Base-by-base conservation (phyloP, 2,329 filamentous ascomycete species). In the Colletotrichum acutatum region DNA sequence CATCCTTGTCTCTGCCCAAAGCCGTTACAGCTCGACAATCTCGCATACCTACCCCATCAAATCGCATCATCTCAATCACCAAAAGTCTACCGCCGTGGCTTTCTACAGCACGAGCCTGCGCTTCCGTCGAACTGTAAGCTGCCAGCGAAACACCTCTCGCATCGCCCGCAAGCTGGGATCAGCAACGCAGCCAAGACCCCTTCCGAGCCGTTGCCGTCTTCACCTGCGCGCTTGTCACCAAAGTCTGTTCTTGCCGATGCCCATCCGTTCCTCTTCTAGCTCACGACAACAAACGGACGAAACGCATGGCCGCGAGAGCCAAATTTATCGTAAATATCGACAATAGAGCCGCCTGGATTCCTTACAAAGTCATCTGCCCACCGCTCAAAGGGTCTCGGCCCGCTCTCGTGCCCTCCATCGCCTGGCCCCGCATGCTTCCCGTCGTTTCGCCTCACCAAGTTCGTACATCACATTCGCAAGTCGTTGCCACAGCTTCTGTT, bases 181-280 rank as follows among this genome's bases (percentile, higher is more conserved):
- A 42, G 14, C 65, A 19, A 32, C 24, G 26, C 26, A 66, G 30
- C 34, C 37, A 37, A 37, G 22, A 30, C 34, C 24, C 32, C 68
- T n/a, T 68, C 64, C 52, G 32, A 63, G 53, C 32, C 19, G 57
- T 32, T 46, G 34, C 32, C 53, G 42, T 37, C 16, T 22, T 49
- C 49, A 32, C n/a, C 63, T 67, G 46, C 64, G 4, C 60, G 34
- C 66, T 68, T 68, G 63, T 62, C 37, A 30, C 6, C 64, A 56
- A 22, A 19, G 68, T 68, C 68, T 68, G 68, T 71, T 71, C 68
- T 30, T 62, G 7, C 58, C 65, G 58, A 42, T 42, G 66, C 28
- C 34, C 32, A 52, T 28, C 52, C 26, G 9, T 28, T 37, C 22
- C 26, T 16, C n/a, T 64, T 9, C 14, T 37, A 26, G 49, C 49